Conservation (phyloP, 768 basidiomycete genomes). For the Lentinula sp. region DNA sequence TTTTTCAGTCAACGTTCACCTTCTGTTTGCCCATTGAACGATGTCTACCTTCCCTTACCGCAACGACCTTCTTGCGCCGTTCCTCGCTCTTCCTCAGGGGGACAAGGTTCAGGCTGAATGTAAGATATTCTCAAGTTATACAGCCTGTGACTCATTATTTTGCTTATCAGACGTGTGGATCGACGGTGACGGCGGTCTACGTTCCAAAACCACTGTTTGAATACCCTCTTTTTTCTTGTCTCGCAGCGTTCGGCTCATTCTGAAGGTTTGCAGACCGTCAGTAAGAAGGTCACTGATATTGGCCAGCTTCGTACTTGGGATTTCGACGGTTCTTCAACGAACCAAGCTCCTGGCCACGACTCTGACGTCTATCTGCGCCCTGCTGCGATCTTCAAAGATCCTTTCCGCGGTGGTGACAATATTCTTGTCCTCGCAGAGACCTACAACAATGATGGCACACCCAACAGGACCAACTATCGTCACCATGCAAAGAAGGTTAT, state of each 20-base stretch:
- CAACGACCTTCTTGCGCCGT: conserved; percentile 87
- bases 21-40: neutral
- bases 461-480: conserved; percentile 94
- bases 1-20: neutral
- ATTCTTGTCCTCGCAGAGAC: conserved; percentile 95
- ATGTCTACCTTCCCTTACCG: conserved; percentile 44
- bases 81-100: conserved; percentile 84
- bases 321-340: conserved; percentile 97
- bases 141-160: conserved; percentile 12
- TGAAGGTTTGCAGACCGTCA: conserved; percentile 59
- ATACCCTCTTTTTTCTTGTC: neutral
- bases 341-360: conserved; percentile 92
- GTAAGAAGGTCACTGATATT: conserved; percentile 82
- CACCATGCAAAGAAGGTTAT: conserved; percentile 93
- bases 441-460: conserved; percentile 98
- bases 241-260: conserved; percentile 7
- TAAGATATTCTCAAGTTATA: conserved; percentile 26
- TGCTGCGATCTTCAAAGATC: conserved; percentile 95
- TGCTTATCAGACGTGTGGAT: conserved; percentile 85
- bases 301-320: conserved; percentile 96
- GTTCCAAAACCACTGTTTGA: conserved; percentile 92
- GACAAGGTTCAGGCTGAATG: conserved; percentile 94
- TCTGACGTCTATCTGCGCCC: conserved; percentile 99
- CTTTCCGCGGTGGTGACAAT: conserved; percentile 98
- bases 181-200: conserved; percentile 90